Base-by-base conservation (phyloP, 306 rosid species). In the Vicia sativa region DNA sequence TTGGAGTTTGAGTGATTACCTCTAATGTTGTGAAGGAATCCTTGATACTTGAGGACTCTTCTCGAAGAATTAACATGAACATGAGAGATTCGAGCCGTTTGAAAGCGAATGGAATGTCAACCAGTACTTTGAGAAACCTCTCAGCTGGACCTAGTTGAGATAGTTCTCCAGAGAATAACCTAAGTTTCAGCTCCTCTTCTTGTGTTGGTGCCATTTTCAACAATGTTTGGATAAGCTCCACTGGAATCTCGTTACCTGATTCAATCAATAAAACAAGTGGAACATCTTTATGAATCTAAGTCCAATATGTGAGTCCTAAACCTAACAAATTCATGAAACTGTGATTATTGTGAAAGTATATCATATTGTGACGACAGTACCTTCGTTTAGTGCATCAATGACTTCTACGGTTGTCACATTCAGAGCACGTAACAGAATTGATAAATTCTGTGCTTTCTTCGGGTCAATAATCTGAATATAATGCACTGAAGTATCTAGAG, bases 181-280 rank as follows among this genome's bases (percentile, higher is more conserved):
- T 83, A 6, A 93, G 95, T 88, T 88, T 90, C 70, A 88, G 65
- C 77, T 93, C 99, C 77, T 93, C 99, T 9, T 93, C 97, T 5
- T 81, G 0, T 29, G 97, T 86, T 7, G 97, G 99, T 19, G 95
- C 87, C 92, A 93, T 91, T 82, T 86, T 93, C 83, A 90, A 29
- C 74, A 93, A 74, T 0, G 87, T 85, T 26, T 90, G 99, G 52
- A 87, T 81, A 13, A 93, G 90, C 84, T 90, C 99, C 16, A 60
- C 53, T 4, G 99, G 99, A 78, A 93, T 77, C 78, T 93, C 96
- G 16, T 78, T 85, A 56, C 97, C 98, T 93, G 86, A 66, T 64
- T 75, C 81, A 84, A 66, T 64, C 21, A 75, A 46, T 46, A 14
- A 5, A 43, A 13, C 49, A 6, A 43, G 15, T 5, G 7, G 18